phyloP scores from a whole-genome alignment of 345 rosid species.

The Syzygium jambos region DNA sequence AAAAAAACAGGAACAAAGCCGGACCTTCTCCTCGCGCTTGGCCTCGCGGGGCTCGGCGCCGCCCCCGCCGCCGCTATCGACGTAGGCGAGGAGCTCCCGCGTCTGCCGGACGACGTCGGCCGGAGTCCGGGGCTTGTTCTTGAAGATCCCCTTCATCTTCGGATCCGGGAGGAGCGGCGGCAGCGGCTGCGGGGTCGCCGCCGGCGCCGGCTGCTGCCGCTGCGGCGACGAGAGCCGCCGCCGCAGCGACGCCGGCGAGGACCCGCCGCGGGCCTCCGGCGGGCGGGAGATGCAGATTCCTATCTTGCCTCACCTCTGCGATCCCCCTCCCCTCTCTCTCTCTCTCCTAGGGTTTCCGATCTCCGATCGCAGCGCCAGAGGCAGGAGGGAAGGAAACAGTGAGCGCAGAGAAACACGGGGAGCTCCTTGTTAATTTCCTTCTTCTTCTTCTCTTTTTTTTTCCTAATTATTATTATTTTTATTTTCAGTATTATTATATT shows the following conservation, averaged over 20 bases:
- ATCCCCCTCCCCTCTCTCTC: neutral
- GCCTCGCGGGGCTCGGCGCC: constrained; percentile 31
- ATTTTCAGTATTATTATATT: neutral
- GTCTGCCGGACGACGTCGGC: constrained; percentile 77
- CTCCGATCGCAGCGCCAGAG: neutral
- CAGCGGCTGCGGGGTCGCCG: neutral
- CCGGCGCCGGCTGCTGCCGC: neutral
- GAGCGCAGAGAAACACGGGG: neutral
- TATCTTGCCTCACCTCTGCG: neutral
- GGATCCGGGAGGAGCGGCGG: neutral
- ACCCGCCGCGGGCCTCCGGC: constrained; percentile 2
- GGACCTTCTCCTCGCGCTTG: constrained; percentile 67
- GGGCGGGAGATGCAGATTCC: constrained; percentile 3
- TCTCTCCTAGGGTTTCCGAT: neutral
- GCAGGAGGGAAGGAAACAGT: neutral
- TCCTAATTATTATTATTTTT: neutral
- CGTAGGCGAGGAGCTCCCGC: constrained; percentile 73
- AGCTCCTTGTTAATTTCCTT: neutral
- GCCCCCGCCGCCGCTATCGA: constrained; percentile 4
- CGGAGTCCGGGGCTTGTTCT: constrained; percentile 84
- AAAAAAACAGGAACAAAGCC: neutral
- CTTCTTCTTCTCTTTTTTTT: no score
- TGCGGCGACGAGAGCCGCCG: neutral
- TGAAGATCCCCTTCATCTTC: constrained; percentile 83
- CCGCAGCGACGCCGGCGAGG: constrained; percentile 1